phyloP scores from a whole-genome alignment of 2,329 filamentous ascomycete species.

The Ceratocystis cubensis region DNA sequence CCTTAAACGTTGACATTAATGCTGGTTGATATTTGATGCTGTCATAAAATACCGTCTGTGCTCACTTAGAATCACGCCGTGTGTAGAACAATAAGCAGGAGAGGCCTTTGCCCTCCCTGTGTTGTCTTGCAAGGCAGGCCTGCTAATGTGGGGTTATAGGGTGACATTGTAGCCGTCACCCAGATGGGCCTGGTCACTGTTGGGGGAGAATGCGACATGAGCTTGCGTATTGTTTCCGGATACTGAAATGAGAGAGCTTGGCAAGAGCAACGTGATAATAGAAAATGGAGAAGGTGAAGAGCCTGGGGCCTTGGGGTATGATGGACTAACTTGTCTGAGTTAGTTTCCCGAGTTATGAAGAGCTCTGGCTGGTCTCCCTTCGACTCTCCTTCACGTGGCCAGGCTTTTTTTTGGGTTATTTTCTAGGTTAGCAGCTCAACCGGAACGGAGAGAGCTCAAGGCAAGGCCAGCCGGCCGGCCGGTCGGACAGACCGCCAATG shows the following conservation, averaged over 20 bases:
- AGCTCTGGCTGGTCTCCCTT: not conserved
- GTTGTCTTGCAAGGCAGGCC: not conserved
- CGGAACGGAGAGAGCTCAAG: not conserved
- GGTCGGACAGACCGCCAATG: not conserved
- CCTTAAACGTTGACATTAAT: not conserved
- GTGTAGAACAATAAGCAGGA: not conserved
- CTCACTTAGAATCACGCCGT: not conserved
- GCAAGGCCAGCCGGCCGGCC: not conserved
- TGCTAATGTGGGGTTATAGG: not conserved
- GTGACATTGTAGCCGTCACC: not conserved
- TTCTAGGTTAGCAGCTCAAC: not conserved
- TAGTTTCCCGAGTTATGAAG: not conserved
- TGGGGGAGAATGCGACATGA: not conserved
- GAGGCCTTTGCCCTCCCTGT: not conserved
- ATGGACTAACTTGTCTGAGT: not conserved
- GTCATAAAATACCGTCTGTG: not conserved
- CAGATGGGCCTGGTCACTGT: not conserved
- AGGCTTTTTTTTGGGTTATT: not conserved
- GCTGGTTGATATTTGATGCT: constrained; percentile 3
- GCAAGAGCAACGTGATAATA: not conserved
- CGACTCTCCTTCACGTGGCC: not conserved
- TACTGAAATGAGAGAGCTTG: not conserved
- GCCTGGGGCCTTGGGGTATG: not conserved
- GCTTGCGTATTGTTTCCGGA: not conserved
- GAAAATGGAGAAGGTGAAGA: not conserved